phyloP scores from a whole-genome alignment of 768 basidiomycete genomes.

The Mrakia frigida region DNA sequence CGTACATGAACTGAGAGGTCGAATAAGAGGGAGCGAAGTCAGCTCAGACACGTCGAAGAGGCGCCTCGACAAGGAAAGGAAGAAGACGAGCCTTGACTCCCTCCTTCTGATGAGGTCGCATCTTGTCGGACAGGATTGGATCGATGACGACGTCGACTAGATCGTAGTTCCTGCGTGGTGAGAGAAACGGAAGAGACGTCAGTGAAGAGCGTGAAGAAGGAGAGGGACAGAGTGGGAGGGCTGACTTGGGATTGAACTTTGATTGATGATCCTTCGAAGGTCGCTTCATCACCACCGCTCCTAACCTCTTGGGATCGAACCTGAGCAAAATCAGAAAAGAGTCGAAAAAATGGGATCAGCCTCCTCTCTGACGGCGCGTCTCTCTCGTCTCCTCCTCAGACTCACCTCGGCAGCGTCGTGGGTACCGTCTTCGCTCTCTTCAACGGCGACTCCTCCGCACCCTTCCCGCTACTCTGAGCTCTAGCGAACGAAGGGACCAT shows the following conservation, averaged over 20 bases:
- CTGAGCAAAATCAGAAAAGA: conserved; percentile 2
- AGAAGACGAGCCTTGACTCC: conserved; percentile 49
- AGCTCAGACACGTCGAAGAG: not conserved
- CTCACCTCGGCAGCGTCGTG: not conserved
- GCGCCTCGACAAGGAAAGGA: not conserved
- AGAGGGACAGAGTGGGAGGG: not conserved
- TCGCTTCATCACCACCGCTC: conserved; percentile 78
- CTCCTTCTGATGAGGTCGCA: conserved; percentile 87
- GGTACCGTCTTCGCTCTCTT: not conserved
- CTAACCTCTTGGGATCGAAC: conserved; percentile 65
- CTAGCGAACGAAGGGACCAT: not conserved
- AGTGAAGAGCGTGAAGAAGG: not conserved
- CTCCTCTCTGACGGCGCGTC: not conserved
- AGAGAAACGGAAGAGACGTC: too few relatives aligned
- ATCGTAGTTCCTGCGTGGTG: conserved; percentile 52
- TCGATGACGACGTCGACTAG: conserved; percentile 77
- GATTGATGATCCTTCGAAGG: conserved; percentile 64
- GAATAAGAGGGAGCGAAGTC: not conserved
- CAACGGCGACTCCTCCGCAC: not conserved
- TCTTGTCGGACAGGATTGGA: conserved; percentile 65
- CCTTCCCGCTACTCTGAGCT: not conserved
- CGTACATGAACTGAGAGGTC: conserved; percentile 73
- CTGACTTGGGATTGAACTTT: conserved; percentile 66
- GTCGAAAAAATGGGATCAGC: not conserved
- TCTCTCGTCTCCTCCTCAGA: conserved; percentile 10